A percentile compares a stretch with the other conserved stretches of the same genome.
Conservation (phyloP, 108 stramenopile species). For the Cyclotella atomus region DNA sequence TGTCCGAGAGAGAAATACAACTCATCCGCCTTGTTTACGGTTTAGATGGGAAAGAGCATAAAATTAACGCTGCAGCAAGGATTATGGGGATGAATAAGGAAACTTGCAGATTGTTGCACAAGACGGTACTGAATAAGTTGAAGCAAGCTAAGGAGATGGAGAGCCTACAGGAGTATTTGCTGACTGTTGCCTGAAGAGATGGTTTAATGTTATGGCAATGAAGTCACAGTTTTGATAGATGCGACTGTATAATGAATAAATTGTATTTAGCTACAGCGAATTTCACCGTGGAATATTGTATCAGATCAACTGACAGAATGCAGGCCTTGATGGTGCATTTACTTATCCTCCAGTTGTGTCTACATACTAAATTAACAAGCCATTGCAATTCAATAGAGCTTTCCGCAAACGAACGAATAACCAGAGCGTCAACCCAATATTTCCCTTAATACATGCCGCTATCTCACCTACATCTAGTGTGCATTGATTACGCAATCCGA, state of each 20-base stretch:
- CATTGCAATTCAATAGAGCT: too few relatives aligned
- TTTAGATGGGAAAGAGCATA: slow-evolving; percentile 71
- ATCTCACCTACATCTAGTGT: neutral
- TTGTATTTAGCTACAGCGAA: neutral
- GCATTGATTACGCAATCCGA: neutral
- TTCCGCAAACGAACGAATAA: too few relatives aligned
- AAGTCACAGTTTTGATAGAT: neutral
- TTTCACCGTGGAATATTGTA: too few relatives aligned
- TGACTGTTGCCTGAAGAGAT: slow-evolving; percentile 82
- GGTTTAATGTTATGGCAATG: too few relatives aligned
- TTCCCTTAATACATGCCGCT: too few relatives aligned
- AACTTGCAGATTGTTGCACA: slow-evolving; percentile 62
- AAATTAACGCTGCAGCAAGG: slow-evolving; percentile 70
- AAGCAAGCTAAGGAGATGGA: slow-evolving; percentile 76
- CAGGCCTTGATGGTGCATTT: too few relatives aligned
- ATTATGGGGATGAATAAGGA: slow-evolving; percentile 83
- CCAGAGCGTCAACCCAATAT: too few relatives aligned
- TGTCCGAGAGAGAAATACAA: slow-evolving; percentile 68
- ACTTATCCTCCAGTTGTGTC: too few relatives aligned
- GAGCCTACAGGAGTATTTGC: slow-evolving; percentile 80
- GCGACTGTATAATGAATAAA: neutral
- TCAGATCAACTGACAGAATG: too few relatives aligned
- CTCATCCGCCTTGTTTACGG: slow-evolving; percentile 84
- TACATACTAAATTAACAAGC: too few relatives aligned
- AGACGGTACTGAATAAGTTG: slow-evolving; percentile 74